Conservation (phyloP, 2,329 filamentous ascomycete species). For the Trichoderma hamatum region DNA sequence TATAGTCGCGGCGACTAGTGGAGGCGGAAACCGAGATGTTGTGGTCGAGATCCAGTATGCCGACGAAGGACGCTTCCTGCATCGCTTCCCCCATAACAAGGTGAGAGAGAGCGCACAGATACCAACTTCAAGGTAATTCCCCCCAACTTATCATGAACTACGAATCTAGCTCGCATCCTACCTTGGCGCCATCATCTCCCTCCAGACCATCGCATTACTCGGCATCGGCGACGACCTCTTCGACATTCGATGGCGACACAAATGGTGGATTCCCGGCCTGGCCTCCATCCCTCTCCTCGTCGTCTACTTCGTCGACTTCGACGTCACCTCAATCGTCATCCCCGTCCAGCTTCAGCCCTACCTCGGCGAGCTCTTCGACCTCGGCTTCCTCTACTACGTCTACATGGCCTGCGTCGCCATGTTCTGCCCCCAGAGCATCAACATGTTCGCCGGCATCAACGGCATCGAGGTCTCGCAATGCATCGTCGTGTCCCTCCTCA, state of each 20-base stretch:
- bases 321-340: constrained; percentile 92
- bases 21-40: constrained; percentile 87
- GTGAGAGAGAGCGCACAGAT: constrained; percentile 55
- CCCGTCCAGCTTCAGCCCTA: constrained; percentile 83
- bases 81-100: constrained; percentile 94
- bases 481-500: constrained; percentile 80
- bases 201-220: constrained; percentile 87
- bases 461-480: constrained; percentile 96
- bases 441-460: constrained; percentile 99
- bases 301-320: constrained; percentile 98
- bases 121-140: background rate
- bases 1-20: constrained; percentile 91
- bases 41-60: constrained; percentile 73
- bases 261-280: constrained; percentile 95
- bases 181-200: constrained; percentile 87
- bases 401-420: constrained; percentile 98
- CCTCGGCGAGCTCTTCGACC: constrained; percentile 80
- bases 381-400: constrained; percentile 83
- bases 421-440: constrained; percentile 98
- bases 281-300: constrained; percentile 91
- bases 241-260: constrained; percentile 98
- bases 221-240: constrained; percentile 96
- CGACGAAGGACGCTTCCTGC: constrained; percentile 81
- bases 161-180: constrained; percentile 79
- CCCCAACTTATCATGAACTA: background rate